Conservation (phyloP, 768 basidiomycete species). For the Amanita rubescens region DNA sequence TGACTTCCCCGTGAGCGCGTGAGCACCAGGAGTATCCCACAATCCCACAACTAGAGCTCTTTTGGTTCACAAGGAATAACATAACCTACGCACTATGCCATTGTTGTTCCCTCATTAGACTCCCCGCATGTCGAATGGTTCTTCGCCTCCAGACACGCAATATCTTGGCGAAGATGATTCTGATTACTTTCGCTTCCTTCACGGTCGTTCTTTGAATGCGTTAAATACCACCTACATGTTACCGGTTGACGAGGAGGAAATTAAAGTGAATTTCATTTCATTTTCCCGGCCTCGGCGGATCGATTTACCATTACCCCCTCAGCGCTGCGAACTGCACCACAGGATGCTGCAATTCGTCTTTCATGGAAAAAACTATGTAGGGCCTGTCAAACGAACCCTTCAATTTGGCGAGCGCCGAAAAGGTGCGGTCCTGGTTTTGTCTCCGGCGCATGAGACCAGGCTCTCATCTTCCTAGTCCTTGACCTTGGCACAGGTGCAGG, state of each 20-base stretch:
- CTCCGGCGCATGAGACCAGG: not conserved
- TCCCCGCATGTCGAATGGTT: conserved; percentile 17
- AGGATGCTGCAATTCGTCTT: conserved; percentile 63
- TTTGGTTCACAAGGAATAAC: not conserved
- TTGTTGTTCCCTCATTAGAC: conserved; percentile 10
- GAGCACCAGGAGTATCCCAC: not conserved
- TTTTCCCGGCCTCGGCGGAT: not conserved
- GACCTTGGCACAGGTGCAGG: conserved; percentile 68
- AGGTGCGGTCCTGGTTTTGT: conserved; percentile 20
- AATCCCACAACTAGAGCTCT: conserved; percentile 1
- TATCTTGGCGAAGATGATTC: conserved; percentile 35
- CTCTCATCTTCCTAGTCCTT: conserved; percentile 36
- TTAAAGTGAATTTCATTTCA: conserved; percentile 34
- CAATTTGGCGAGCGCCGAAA: conserved; percentile 40
- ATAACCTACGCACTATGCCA: conserved; percentile 13
- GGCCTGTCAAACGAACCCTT: conserved; percentile 53
- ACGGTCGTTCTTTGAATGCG: conserved; percentile 48
- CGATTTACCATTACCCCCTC: conserved; percentile 6
- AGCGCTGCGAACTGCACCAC: conserved; percentile 62
- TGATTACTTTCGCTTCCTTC: conserved; percentile 44
- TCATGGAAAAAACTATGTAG: conserved; percentile 55
- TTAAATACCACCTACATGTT: conserved; percentile 53
- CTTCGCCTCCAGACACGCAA: conserved; percentile 9
- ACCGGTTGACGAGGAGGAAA: conserved; percentile 60
- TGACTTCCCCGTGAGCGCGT: not conserved